Conservation (phyloP, 495 filamentous ascomycete genomes). For the Penicillium cataractarum region DNA sequence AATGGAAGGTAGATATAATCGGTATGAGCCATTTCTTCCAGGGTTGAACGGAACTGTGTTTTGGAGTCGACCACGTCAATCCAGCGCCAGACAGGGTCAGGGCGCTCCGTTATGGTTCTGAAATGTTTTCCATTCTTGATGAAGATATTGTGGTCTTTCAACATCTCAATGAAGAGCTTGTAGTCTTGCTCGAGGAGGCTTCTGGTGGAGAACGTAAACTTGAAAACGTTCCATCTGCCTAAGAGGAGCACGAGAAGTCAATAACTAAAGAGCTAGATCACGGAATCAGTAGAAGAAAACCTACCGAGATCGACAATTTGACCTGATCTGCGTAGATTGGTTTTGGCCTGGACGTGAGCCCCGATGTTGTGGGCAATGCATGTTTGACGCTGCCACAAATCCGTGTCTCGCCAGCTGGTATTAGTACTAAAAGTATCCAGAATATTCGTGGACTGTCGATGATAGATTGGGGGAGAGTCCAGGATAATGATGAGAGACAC, state of each 20-base stretch:
- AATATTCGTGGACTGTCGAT: conserved; percentile 52
- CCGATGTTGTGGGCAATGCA: conserved; percentile 59
- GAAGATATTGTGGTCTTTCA: conserved; percentile 76
- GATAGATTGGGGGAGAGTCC: conserved; percentile 67
- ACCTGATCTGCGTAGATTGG: conserved; percentile 58
- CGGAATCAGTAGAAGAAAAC: conserved; percentile 13
- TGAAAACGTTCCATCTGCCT: conserved; percentile 49
- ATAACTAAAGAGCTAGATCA: background rate
- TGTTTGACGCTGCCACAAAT: conserved; percentile 78
- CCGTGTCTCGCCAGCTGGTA: conserved; percentile 63
- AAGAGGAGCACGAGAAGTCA: conserved; percentile 4
- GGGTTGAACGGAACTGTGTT: conserved; percentile 23
- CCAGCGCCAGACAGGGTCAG: conserved; percentile 55
- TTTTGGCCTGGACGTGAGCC: conserved; percentile 36
- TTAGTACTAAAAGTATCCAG: conserved; percentile 41
- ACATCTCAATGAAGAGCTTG: conserved; percentile 49
- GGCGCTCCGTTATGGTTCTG: conserved; percentile 17
- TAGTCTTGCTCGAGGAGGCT: conserved; percentile 42
- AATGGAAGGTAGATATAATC: conserved; percentile 61
- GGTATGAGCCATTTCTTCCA: conserved; percentile 38
- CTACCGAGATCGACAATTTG: conserved; percentile 77
- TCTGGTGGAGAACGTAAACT: conserved; percentile 34
- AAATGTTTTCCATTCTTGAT: conserved; percentile 37
- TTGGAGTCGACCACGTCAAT: conserved; percentile 47
- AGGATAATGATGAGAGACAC: conserved; percentile 61